Conservation (phyloP, 495 filamentous ascomycete genomes). For the Talaromyces proteolyticus region DNA sequence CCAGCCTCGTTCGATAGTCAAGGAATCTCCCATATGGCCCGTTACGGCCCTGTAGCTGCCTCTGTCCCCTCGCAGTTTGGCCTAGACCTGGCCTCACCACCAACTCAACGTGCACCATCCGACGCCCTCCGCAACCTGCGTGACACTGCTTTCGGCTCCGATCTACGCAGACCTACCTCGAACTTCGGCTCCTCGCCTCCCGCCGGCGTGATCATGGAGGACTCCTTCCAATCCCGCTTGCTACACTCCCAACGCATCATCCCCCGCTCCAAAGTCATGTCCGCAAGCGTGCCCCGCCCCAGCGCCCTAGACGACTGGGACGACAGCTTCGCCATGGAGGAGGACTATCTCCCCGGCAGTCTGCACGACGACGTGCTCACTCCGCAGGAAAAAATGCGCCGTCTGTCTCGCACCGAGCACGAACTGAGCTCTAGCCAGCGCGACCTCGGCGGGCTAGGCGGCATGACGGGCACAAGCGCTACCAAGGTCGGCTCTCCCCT, state of each 20-base stretch:
- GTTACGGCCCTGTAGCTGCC: conserved; percentile 85
- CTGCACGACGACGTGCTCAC: conserved; percentile 92
- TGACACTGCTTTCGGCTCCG: conserved; percentile 76
- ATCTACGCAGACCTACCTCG: conserved; percentile 44
- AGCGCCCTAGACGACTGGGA: conserved; percentile 71
- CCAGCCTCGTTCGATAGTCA: conserved; percentile 97
- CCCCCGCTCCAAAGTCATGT: conserved; percentile 60
- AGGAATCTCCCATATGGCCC: conserved; percentile 84
- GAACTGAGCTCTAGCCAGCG: conserved; percentile 55
- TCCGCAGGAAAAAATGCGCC: conserved; percentile 78
- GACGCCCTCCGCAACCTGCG: conserved; percentile 76
- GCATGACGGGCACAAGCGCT: conserved; percentile 51
- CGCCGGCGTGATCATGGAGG: conserved; percentile 39
- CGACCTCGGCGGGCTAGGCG: conserved; percentile 52
- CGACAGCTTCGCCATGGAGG: conserved; percentile 81
- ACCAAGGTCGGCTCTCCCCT: conserved; percentile 78
- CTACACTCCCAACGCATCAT: conserved; percentile 81
- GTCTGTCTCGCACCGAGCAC: conserved; percentile 68
- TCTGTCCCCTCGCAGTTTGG: conserved; percentile 93
- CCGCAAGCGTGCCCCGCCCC: conserved; percentile 67
- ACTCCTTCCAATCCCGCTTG: conserved; percentile 52
- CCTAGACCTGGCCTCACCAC: conserved; percentile 68
- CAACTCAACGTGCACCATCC: conserved; percentile 54
- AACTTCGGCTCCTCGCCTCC: conserved; percentile 62
- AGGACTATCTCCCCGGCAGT: conserved; percentile 83